A percentile compares a stretch with the other conserved stretches of the same genome.
Conservation (phyloP, 2,329 filamentous ascomycete genomes). For the Alternaria sp. region DNA sequence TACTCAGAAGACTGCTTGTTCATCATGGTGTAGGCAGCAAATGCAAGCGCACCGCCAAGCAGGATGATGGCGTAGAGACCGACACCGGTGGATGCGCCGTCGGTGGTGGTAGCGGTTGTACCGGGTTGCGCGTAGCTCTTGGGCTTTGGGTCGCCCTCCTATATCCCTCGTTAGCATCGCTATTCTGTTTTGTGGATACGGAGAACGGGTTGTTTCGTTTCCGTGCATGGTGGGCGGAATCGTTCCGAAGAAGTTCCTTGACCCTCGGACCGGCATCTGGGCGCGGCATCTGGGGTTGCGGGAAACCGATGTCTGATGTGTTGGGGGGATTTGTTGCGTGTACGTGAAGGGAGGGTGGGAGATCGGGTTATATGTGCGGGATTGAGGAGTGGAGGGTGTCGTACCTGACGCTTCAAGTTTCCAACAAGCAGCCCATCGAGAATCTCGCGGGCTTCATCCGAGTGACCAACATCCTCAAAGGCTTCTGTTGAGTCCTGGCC, state of each 20-base stretch:
- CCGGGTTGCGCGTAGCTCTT: conserved; percentile 62
- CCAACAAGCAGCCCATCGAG: conserved; percentile 62
- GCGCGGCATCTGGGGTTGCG: neutral
- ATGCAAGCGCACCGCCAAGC: conserved; percentile 77
- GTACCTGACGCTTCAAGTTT: conserved; percentile 47
- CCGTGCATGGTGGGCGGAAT: conserved; percentile 18
- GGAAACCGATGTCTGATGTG: too few relatives aligned
- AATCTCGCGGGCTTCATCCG: conserved; percentile 95
- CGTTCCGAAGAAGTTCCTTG: conserved; percentile 22
- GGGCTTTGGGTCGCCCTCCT: conserved; percentile 79
- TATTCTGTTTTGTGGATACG: neutral
- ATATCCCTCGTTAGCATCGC: conserved; percentile 1
- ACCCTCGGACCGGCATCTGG: neutral
- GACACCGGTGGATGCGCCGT: conserved; percentile 68
- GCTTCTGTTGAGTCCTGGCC: conserved; percentile 97
- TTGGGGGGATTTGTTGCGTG: neutral
- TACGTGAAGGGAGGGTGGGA: neutral
- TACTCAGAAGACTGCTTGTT: conserved; percentile 57
- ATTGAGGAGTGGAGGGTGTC: neutral
- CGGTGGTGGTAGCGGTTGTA: conserved; percentile 55
- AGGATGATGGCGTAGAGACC: conserved; percentile 83
- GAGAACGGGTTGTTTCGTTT: neutral
- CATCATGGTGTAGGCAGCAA: conserved; percentile 84
- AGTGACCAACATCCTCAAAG: conserved; percentile 99
- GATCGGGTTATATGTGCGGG: neutral